Base-by-base conservation (phyloP, 768 basidiomycete genomes). In the Boletus reticulatus region DNA sequence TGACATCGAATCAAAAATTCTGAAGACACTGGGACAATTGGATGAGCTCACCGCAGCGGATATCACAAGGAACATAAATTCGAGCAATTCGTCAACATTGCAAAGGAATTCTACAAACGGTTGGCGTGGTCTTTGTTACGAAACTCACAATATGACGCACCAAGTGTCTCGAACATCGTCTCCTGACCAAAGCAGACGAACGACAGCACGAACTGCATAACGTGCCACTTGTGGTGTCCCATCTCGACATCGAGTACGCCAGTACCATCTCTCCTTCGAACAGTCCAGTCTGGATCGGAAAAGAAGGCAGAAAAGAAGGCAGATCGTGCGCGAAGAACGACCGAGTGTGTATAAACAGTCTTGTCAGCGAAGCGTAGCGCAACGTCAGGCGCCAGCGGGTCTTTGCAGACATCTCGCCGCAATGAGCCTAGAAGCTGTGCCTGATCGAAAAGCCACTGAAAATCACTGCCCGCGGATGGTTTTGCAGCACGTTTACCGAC, bases 31-130 rank as follows among this genome's bases (percentile, higher is more conserved):
- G 4, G 4, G 0, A 11, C 39, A 8, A 13, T 11, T 6, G 4
- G 46, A 52, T 2, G 27, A 29, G 75, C 82, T 68, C 67, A 94
- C 93, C 36, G 94, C 92, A 17, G 84, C 87, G 36, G 87, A 86
- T 71, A 97, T 82, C 16, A 98, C 85, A 20, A 87, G 84, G 58
- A 97, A 93, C 73, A 94, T 81, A 60, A 94, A 92, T 57, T 93
- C 88, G 53, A 98, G 70, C 31, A 92, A 75, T 36, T 89, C 84
- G 53, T 98, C 93, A 6, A 84, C 73, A 2, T 80, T 81, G 24
- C 80, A 63, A 4, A 80, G 72, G 63, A 84, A 88, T 48, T 88
- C 89, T 89, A 64, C 43, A 48, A 42, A n/a, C 10, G 7, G 34
- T 63, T 39, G 49, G 31, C 59, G 43, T 52, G 53, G 7, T 39